Evolutionary conservation across 768 basidiomycete species (phyloP).

Genomic region (Phylloporus rhodoxanthus): DNA sequence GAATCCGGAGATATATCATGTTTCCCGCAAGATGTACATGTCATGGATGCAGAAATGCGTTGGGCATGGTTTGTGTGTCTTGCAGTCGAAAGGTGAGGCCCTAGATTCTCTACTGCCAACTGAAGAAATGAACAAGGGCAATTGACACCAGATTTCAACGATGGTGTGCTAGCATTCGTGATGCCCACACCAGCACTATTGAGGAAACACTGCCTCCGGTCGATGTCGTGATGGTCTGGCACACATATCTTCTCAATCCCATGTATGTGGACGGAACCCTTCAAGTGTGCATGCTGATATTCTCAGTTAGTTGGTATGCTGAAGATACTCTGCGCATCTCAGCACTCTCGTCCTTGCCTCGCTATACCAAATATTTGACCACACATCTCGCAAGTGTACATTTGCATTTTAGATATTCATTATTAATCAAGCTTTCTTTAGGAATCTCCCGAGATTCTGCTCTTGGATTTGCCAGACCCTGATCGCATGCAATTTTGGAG

Average conservation of each 20-base stretch:
- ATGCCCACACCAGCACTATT: background rate
- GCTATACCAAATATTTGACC: slow-evolving; percentile 11
- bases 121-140: no score
- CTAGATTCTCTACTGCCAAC: background rate
- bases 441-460: slow-evolving; percentile 1
- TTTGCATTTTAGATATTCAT: background rate
- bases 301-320: slow-evolving; percentile 20
- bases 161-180: slow-evolving; percentile 22
- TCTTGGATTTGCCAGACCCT: slow-evolving; percentile 3
- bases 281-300: background rate
- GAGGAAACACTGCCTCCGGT: slow-evolving; percentile 29
- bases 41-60: slow-evolving; percentile 24
- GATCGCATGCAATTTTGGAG: slow-evolving; percentile 2
- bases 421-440: background rate
- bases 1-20: slow-evolving; percentile 11
- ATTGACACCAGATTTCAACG: slow-evolving; percentile 27
- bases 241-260: slow-evolving; percentile 37
- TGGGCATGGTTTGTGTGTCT: slow-evolving; percentile 37
- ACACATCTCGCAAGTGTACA: slow-evolving; percentile 6
- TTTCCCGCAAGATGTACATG: slow-evolving; percentile 9
- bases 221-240: slow-evolving; percentile 39
- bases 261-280: slow-evolving; percentile 13
- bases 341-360: slow-evolving; percentile 1
- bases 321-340: slow-evolving; percentile 15
- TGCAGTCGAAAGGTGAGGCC: slow-evolving; percentile 32